Evolutionary conservation across 1,139 yeast species (phyloP).

Genomic region (Scheffersomyces stambukii): DNA sequence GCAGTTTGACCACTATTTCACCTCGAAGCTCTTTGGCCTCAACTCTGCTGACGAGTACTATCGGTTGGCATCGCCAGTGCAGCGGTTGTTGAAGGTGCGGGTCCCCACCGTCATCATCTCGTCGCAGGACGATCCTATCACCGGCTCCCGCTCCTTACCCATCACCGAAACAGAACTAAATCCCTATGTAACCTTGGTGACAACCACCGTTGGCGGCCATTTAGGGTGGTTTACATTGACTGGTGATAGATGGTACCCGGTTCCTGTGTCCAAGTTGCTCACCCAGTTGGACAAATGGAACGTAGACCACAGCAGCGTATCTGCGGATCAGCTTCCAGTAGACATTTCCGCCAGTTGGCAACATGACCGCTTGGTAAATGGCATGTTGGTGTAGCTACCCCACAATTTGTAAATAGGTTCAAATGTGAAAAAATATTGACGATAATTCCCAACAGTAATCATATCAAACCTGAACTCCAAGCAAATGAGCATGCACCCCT

Average conservation of each 20-base stretch:
- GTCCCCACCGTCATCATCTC: constrained; percentile 50
- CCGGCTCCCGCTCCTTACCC: constrained; percentile 56
- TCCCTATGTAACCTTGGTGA: constrained; percentile 63
- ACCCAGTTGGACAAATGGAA: constrained; percentile 27
- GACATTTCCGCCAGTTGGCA: constrained; percentile 26
- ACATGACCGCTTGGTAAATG: constrained; percentile 23
- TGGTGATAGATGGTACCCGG: constrained; percentile 53
- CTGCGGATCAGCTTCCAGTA: constrained; percentile 21
- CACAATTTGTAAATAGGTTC: no score
- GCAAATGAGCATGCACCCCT: no score
- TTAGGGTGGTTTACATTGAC: constrained; percentile 53
- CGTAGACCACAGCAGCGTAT: constrained; percentile 11
- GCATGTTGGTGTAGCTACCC: constrained; percentile 14
- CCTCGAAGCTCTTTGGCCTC: constrained; percentile 53
- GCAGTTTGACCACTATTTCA: constrained; percentile 51
- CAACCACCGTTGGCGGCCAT: constrained; percentile 86
- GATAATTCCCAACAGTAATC: no score
- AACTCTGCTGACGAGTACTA: constrained; percentile 52
- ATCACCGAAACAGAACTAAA: constrained; percentile 54
- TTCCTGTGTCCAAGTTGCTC: constrained; percentile 33
- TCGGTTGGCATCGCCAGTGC: constrained; percentile 49
- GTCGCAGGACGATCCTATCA: constrained; percentile 56
- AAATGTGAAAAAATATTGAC: no score
- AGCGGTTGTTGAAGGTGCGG: constrained; percentile 44
- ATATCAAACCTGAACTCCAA: no score